phyloP scores from a whole-genome alignment of 768 basidiomycete species.

The Kockovaella imperatae region DNA sequence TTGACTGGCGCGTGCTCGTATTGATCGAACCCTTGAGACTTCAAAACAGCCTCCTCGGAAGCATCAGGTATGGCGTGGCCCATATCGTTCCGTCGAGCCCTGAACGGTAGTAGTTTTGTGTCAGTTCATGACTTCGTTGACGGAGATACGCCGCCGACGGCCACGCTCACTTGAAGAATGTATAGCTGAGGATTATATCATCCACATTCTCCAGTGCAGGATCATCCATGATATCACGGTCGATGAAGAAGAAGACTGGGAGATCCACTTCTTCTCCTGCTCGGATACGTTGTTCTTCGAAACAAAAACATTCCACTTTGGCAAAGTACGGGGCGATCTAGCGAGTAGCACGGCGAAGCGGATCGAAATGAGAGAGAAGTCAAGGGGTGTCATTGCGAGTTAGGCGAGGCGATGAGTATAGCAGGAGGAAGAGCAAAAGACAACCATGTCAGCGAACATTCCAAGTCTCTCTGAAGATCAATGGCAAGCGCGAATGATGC shows the following conservation, averaged over 20 bases:
- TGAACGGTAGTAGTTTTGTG: constrained; percentile 43
- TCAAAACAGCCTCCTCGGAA: constrained; percentile 64
- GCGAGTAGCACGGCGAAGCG: not conserved
- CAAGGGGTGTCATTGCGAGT: no score
- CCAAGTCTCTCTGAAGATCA: no score
- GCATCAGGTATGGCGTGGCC: constrained; percentile 92
- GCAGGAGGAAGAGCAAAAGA: no score
- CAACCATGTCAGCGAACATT: no score
- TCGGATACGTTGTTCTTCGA: constrained; percentile 91
- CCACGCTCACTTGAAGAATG: constrained; percentile 78
- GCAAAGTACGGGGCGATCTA: constrained; percentile 98
- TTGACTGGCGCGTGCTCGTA: constrained; percentile 40
- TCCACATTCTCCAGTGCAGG: constrained; percentile 77
- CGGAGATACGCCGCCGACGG: not conserved
- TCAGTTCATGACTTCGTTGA: not conserved
- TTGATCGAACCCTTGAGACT: constrained; percentile 58
- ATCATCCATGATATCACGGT: constrained; percentile 92
- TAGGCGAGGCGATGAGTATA: no score
- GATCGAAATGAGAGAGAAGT: not conserved
- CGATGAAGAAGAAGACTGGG: constrained; percentile 97
- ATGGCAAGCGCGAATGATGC: no score
- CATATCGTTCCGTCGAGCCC: constrained; percentile 73
- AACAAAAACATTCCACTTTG: constrained; percentile 99
- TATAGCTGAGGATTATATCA: constrained; percentile 89
- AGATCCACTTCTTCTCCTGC: constrained; percentile 97